Evolutionary conservation across 2,329 filamentous ascomycete genomes (phyloP).

Genomic region (Sordariomycetes sp.): DNA sequence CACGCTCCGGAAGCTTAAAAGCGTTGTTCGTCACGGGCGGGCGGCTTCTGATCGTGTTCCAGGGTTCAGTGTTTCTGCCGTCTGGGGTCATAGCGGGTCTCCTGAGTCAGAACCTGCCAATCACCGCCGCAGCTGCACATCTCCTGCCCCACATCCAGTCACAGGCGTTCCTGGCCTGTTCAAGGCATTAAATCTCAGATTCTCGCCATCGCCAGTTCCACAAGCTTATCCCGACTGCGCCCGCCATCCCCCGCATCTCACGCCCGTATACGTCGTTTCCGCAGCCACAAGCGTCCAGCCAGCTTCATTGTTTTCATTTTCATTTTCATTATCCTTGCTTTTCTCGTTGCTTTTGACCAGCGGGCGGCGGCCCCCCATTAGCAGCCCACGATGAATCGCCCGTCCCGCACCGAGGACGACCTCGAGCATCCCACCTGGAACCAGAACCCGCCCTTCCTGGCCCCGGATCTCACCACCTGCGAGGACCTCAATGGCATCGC

Average conservation of each 20-base stretch:
- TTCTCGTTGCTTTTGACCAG: not conserved
- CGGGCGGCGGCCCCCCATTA: too few species aligned
- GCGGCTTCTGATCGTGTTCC: too few species aligned
- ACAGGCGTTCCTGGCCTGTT: not conserved
- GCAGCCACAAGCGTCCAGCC: not conserved
- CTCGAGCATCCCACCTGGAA: constrained; percentile 39
- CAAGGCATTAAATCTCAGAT: not conserved
- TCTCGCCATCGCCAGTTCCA: not conserved
- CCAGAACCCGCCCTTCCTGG: constrained; percentile 38
- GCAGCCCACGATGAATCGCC: constrained; percentile 36
- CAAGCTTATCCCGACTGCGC: not conserved
- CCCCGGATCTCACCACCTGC: constrained; percentile 37
- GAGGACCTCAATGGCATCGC: constrained; percentile 45
- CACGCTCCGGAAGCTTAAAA: too few species aligned
- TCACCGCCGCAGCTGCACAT: too few species aligned
- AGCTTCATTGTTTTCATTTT: not conserved
- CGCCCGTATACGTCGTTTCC: not conserved
- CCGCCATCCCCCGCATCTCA: not conserved
- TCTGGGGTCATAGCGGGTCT: too few species aligned
- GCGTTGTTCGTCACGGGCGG: too few species aligned
- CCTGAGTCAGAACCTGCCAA: too few species aligned
- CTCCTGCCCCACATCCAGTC: too few species aligned
- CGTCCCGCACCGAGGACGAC: constrained; percentile 41
- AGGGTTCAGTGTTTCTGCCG: too few species aligned
- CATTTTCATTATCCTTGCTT: not conserved